Evolutionary conservation across 2,329 filamentous ascomycete genomes (phyloP).

Genomic region (Colletotrichum sp.): DNA sequence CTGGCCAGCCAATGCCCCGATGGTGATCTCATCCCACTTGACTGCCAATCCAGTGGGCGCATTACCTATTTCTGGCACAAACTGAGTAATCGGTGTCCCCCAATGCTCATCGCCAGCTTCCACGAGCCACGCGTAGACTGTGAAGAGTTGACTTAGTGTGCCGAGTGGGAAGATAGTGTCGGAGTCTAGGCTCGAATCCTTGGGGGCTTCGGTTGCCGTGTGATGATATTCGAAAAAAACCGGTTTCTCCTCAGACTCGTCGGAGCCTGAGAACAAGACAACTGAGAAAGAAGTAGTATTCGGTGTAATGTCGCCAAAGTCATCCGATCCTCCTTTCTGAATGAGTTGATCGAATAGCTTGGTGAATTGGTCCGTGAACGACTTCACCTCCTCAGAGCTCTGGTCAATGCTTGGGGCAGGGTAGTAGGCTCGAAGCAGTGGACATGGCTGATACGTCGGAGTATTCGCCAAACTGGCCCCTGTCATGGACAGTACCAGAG

Average conservation of each 20-base stretch:
- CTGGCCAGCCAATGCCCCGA: slow-evolving; percentile 26
- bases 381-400: slow-evolving; percentile 6
- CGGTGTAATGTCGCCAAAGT: slow-evolving; percentile 26
- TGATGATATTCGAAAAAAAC: slow-evolving; percentile 28
- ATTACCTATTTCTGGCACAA: slow-evolving; percentile 28
- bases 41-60: background rate
- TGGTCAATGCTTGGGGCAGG: slow-evolving; percentile 15
- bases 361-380: slow-evolving; percentile 22
- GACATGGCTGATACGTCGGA: slow-evolving; percentile 22
- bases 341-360: slow-evolving; percentile 24
- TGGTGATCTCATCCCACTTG: slow-evolving; percentile 25
- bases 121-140: slow-evolving; percentile 35
- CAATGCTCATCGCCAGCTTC: slow-evolving; percentile 29
- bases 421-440: slow-evolving; percentile 23
- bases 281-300: slow-evolving; percentile 31
- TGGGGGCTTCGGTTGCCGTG: slow-evolving; percentile 16
- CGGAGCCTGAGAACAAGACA: slow-evolving; percentile 25
- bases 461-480: background rate
- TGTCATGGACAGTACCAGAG: background rate
- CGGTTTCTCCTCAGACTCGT: background rate
- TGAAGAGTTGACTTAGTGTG: slow-evolving; percentile 35
- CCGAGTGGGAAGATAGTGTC: slow-evolving; percentile 32
- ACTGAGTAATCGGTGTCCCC: slow-evolving; percentile 31
- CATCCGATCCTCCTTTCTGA: slow-evolving; percentile 19
- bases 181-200: slow-evolving; percentile 17